Base-by-base conservation (phyloP, 768 basidiomycete species). In the Cystofilobasidium macerans region DNA sequence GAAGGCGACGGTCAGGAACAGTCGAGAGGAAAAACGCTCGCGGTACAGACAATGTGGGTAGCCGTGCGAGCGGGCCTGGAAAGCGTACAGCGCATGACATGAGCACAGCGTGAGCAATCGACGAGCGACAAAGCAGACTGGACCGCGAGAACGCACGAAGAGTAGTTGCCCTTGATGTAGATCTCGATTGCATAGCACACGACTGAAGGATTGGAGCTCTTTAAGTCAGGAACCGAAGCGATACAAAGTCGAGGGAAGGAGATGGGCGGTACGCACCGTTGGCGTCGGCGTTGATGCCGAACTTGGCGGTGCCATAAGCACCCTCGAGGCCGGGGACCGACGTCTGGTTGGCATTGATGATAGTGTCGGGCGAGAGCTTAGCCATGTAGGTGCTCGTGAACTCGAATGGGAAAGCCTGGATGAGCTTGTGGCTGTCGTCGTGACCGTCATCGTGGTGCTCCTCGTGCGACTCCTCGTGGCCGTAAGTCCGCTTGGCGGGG, bases 151-250 rank as follows among this genome's bases (percentile, higher is more conserved):
- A n/a, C n/a, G n/a, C n/a, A n/a, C 6, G 71, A 72, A 1, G 58
- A 67, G 71, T 75, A 75, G 68, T 73, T 69, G 24, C 73, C 73
- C 38, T 60, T 64, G 54, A 74, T 64, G 64, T 63, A 72, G 18
- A 69, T 71, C 48, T 69, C 57, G 65, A 72, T 74, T 68, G 69
- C 70, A 64, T 70, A 74, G 70, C 75, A 75, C 68, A 75, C 71
- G 22, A 73, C 40, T n/a, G n/a, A n/a, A n/a, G n/a, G n/a, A n/a
- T n/a, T n/a, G n/a, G n/a, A n/a, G n/a, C n/a, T n/a, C n/a, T n/a
- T n/a, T n/a, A n/a, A n/a, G n/a, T n/a, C n/a, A n/a, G n/a, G n/a
- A n/a, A n/a, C n/a, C n/a, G n/a, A n/a, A n/a, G n/a, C n/a, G n/a
- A n/a, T n/a, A n/a, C n/a, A n/a, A n/a, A n/a, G n/a, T n/a, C n/a